Base-by-base conservation (phyloP, 1,284 basidiomycete genomes). In the Polyporus tsugae region DNA sequence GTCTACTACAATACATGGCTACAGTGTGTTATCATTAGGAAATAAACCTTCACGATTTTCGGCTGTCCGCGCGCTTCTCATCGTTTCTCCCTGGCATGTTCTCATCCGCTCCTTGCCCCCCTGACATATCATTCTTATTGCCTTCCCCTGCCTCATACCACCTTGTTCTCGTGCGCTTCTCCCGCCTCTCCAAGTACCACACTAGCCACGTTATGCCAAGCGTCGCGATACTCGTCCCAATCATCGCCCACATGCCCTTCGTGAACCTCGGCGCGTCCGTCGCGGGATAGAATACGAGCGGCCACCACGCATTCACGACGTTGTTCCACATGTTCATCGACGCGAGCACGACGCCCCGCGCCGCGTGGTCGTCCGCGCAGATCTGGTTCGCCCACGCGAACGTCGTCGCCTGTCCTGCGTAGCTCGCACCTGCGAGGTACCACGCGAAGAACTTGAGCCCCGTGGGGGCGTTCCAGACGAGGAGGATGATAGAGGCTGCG, bases 311-410 rank as follows among this genome's bases (percentile, higher is more conserved):
- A 75, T 91, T 91, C 59, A 91, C 78, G 36, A 83, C 88, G 73
- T 91, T 91, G 79, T 88, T 91, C 87, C 89, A 90, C 89, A 90
- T 90, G 74, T 90, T 90, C 89, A 91, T 91, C 9, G 89, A 91
- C 39, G 88, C 90, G 38, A 91, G 82, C 19, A 92, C 90, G 59
- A 92, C 82, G 19, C 82, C 88, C 42, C 90, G 85, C 76, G 91
- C 89, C 76, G 89, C 88, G 75, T 88, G 81, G 74, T 91, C 88
- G 72, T 90, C 88, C 15, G 86, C 85, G 65, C 90, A 90, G 67
- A 91, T 89, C 75, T 91, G 88, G 76, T 92, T 91, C 39, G 89
- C 89, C 90, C 90, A 89, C 85, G 88, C 88, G 75, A 91, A 91
- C 6, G 89, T 91, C 13, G 88, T 89, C 15, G 89, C 90, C 75